Percentiles rank a stretch among this genome's conserved stretches.
Conservation (phyloP, 2,329 filamentous ascomycete genomes). For the Pseudogymnoascus sp. region DNA sequence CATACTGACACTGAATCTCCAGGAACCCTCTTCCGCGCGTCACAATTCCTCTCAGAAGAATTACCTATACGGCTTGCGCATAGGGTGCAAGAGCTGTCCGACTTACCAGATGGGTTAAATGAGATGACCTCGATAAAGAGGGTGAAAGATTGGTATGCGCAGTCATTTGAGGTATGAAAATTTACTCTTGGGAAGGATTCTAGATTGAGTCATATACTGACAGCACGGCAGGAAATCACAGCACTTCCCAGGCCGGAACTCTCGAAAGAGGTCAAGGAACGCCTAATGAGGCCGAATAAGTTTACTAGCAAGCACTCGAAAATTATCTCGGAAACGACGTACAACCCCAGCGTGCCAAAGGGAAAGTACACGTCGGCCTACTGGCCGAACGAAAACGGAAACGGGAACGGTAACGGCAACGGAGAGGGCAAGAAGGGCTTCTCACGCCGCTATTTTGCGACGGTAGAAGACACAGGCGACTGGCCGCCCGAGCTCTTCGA, state of each 20-base stretch:
- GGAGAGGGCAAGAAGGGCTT: slow-evolving; percentile 44
- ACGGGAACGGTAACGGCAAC: slow-evolving; percentile 45
- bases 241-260: slow-evolving; percentile 72
- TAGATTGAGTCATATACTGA: slow-evolving; percentile 11
- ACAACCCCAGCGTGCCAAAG: slow-evolving; percentile 80
- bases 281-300: slow-evolving; percentile 64
- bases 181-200: neutral
- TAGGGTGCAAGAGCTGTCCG: slow-evolving; percentile 87
- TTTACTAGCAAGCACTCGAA: slow-evolving; percentile 49
- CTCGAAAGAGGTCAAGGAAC: slow-evolving; percentile 66
- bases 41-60: slow-evolving; percentile 97
- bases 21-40: slow-evolving; percentile 95
- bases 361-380: slow-evolving; percentile 67
- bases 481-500: slow-evolving; percentile 94
- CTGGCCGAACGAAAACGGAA: slow-evolving; percentile 39
- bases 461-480: slow-evolving; percentile 77
- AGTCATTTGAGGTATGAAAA: slow-evolving; percentile 85
- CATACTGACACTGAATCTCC: slow-evolving; percentile 13
- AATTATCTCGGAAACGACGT: slow-evolving; percentile 73
- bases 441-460: slow-evolving; percentile 76
- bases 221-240: slow-evolving; percentile 71
- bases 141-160: slow-evolving; percentile 97
- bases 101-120: slow-evolving; percentile 88
- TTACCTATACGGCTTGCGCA: slow-evolving; percentile 94
- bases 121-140: slow-evolving; percentile 96